A percentile compares a stretch with the other conserved stretches of the same genome.
Evolutionary conservation across 108 stramenopile genomes (phyloP).

Genomic region (Skeletonema tropicum): DNA sequence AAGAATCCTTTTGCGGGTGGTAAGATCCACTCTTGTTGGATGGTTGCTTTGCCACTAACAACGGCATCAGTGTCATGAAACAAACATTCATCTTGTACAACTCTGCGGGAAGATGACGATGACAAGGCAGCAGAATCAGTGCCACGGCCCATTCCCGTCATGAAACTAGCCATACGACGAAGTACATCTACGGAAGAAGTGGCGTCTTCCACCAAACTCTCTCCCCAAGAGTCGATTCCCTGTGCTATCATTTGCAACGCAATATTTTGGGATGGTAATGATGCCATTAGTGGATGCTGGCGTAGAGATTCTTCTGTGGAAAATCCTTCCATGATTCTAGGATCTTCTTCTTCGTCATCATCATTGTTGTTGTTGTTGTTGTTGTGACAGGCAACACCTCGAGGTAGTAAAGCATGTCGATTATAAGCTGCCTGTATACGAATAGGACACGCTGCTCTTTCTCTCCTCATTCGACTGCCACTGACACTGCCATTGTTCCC

Average conservation of each 20-base stretch:
- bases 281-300: constrained; percentile 2
- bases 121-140: not conserved
- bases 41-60: not conserved
- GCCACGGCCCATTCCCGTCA: not conserved
- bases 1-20: constrained; percentile 42
- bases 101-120: not conserved
- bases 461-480: not conserved
- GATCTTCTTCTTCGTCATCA: not conserved
- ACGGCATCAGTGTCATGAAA: not conserved
- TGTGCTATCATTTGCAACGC: constrained; percentile 39
- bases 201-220: constrained; percentile 11
- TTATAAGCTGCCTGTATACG: constrained; percentile 30
- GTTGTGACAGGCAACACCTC: constrained; percentile 5
- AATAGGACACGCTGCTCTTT: constrained; percentile 25
- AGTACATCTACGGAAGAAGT: not conserved
- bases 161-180: not conserved
- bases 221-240: constrained; percentile 41
- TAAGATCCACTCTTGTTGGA: constrained; percentile 19
- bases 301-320: constrained; percentile 42
- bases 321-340: constrained; percentile 9
- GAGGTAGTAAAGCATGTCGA: constrained; percentile 11
- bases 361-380: not conserved
- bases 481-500: not conserved
- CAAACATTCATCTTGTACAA: constrained; percentile 5
- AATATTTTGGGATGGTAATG: constrained; percentile 37